phyloP scores from a whole-genome alignment of 2,329 filamentous ascomycete species.

The Myotisia sp. region DNA sequence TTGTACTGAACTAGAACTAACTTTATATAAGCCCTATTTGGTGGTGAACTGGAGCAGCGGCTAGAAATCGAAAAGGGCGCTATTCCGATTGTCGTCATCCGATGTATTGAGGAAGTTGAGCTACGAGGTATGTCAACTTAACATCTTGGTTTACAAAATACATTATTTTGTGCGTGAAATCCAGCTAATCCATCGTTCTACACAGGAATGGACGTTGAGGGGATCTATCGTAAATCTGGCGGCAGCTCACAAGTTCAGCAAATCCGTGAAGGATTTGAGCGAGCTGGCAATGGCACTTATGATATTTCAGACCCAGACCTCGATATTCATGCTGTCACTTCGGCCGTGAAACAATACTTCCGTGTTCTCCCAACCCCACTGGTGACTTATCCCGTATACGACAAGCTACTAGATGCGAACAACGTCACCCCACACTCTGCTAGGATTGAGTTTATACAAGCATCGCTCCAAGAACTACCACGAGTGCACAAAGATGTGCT shows the following conservation, averaged over 20 bases:
- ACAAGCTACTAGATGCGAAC: conserved; percentile 58
- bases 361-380: conserved; percentile 78
- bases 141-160: neutral
- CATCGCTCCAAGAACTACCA: conserved; percentile 64
- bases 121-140: conserved; percentile 51
- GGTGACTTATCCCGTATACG: conserved; percentile 85
- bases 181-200: neutral
- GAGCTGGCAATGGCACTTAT: conserved; percentile 53
- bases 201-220: conserved; percentile 75
- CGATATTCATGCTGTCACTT: conserved; percentile 93
- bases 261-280: conserved; percentile 85
- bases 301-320: conserved; percentile 88
- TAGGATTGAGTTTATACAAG: conserved; percentile 56
- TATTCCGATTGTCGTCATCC: conserved; percentile 78
- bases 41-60: conserved; percentile 72
- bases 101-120: conserved; percentile 95
- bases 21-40: conserved; percentile 51
- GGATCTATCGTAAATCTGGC: conserved; percentile 94
- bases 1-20: conserved; percentile 5
- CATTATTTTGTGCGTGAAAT: neutral
- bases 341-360: conserved; percentile 94
- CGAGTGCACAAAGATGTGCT: conserved; percentile 75
- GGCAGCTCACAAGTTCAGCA: conserved; percentile 80
- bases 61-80: conserved; percentile 78
- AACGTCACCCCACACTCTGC: conserved; percentile 52